Base-by-base conservation (phyloP, 768 basidiomycete genomes). In the Termitomyces heimii region DNA sequence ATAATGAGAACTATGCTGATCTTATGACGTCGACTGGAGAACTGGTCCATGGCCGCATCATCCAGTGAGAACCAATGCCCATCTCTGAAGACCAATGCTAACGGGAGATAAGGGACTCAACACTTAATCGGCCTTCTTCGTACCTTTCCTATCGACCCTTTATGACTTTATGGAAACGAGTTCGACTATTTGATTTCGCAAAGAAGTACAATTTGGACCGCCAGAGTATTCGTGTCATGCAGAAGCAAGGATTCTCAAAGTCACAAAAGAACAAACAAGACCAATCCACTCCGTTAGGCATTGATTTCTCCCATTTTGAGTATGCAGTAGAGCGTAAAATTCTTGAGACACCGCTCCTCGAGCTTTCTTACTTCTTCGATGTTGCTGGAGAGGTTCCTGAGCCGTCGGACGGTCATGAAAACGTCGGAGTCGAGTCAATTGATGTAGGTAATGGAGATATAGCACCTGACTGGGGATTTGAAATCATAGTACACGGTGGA, bases 391-490 rank as follows among this genome's bases (percentile, higher is more conserved):
- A 82, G 29, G 89, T 92, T 4, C 87, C 90, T 29, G 62, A 71
- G 29, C 54, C 70, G 3, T 53, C 65, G 47, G 65, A 72, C 54
- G 43, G 63, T 62, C 50, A 66, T 57, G 65, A 67, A 46, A 57
- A 71, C 29, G 58, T 62, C 14, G 71, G 68, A 9, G 60, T 71
- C 18, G 82, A 83, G 56, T 69, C 78, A 6, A 75, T 82, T 65
- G 87, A 93, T 60, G 77, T 94, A 50, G 94, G 92, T 2, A 97
- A 97, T 66, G 88, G 92, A 1, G 94, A 91, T 64, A 66, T 87
- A 42, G 78, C 89, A 22, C 96, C 96, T 6, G 92, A 98, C 66
- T 98, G 94, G 92, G 96, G 95, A 3, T 73, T 97, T 26, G 92
- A 98, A 65, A 63, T 98, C 18, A 79, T 86, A 18, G 75, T 98